Percentiles rank a stretch among this genome's conserved stretches.
These are phyloP conservation scores for Holtermanniella nyarrowii DNA, from an alignment of 768 basidiomycete genomes.

Conservation along the genomic window DNA sequence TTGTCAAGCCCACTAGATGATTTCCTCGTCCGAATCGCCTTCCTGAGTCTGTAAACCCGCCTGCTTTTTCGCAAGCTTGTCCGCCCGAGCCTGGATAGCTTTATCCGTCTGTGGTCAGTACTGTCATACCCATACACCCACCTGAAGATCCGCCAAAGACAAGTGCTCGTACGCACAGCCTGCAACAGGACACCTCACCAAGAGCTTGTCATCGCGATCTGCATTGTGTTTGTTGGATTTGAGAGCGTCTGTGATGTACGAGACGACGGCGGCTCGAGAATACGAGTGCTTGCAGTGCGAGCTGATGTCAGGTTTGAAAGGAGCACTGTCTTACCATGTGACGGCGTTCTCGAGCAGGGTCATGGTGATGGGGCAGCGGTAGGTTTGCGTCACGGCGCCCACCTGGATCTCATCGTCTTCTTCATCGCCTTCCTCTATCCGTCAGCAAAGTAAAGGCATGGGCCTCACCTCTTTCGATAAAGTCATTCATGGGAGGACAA, in stretches of 20 bases:
- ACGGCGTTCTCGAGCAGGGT: slow-evolving; percentile 59
- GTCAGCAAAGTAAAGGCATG: neutral
- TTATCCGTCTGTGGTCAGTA: slow-evolving; percentile 9
- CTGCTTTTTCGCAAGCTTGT: slow-evolving; percentile 8
- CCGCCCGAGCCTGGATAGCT: slow-evolving; percentile 13
- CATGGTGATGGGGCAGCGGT: slow-evolving; percentile 73
- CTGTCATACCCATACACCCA: slow-evolving; percentile 5
- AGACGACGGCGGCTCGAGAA: slow-evolving; percentile 59
- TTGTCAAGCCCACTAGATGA: no score
- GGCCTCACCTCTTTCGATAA: slow-evolving; percentile 19
- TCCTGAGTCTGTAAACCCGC: slow-evolving; percentile 1
- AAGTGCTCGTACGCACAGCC: slow-evolving; percentile 32
- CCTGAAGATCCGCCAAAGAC: slow-evolving; percentile 26
- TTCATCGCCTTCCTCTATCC: slow-evolving; percentile 58
- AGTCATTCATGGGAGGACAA: slow-evolving; percentile 27
- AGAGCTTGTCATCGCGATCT: no score
- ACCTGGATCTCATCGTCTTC: slow-evolving; percentile 82
- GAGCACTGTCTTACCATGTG: slow-evolving; percentile 56
- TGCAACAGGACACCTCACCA: slow-evolving; percentile 38
- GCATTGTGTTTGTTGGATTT: no score
- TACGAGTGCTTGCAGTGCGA: slow-evolving; percentile 70
- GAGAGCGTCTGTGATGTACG: slow-evolving; percentile 46
- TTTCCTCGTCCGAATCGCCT: no score
- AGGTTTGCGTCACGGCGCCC: slow-evolving; percentile 72
- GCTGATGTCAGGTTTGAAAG: slow-evolving; percentile 41